Base-by-base conservation (phyloP, 225 moss, liverwort and hornwort genomes). In the Bryum argenteum region DNA sequence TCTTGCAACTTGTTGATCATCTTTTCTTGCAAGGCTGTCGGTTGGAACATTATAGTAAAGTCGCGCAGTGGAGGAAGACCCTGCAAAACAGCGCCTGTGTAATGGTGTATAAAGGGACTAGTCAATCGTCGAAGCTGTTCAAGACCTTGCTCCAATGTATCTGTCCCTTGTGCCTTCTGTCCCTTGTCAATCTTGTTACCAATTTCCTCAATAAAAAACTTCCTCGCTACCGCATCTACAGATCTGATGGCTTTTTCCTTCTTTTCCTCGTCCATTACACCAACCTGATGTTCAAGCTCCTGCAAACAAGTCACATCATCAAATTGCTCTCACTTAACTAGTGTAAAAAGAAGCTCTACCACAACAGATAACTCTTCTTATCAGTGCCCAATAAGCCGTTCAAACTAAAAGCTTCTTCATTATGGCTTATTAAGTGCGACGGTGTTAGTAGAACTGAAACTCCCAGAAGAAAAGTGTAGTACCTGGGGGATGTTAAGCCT, bases 111-210 rank as follows among this genome's bases (percentile, higher is more conserved):
- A 78, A 99, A 99, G 23, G 82, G 70, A 54, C 83, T 80, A 41
- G 98, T 99, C 65, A 99, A 71, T 56, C 82, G 83, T 45, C 87
- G 88, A 52, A 94, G 78, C 72, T 77, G 83, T 70, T 87, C 81
- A 54, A 99, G 84, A 61, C 90, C 92, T 62, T 82, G 84, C 23
- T 83, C 83, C 61, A 89, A 62, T 33, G 80, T 81, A 54, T 81
- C 88, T 19, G 74, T 67, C 54, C n/a, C n/a, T n/a, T n/a, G n/a
- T n/a, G n/a, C n/a, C n/a, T 76, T 79, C 41, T 92, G 92, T 28
- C 97, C 97, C 65, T 88, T 89, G 65, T 92, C 90, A 54, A 97
- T 92, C 69, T 88, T 94, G 56, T 78, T 88, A 20, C 97, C 97
- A 71, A 97, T 88, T 55, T 94, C 90, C 65, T 97, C 97, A 19